phyloP scores from a whole-genome alignment of 139 green algal species.

The Tetratostichococcus sp. region DNA sequence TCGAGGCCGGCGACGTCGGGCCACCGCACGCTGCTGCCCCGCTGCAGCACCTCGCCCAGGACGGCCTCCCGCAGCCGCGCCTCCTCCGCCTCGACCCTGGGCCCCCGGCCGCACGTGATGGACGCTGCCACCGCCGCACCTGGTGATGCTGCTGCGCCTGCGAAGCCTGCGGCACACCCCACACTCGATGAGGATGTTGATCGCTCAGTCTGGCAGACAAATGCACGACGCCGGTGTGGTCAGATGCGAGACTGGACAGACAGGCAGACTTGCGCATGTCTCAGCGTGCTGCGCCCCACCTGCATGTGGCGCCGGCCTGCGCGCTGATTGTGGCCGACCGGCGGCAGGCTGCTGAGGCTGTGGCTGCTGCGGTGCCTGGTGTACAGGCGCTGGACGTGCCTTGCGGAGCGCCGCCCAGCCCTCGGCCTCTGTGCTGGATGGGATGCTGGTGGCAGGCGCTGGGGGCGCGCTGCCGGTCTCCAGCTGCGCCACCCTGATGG shows the following conservation, averaged over 20 bases:
- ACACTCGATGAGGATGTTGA: too few species aligned
- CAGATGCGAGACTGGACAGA: neutral
- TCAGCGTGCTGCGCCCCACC: too few species aligned
- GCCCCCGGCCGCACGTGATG: too few species aligned
- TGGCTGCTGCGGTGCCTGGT: neutral
- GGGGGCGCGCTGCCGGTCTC: neutral
- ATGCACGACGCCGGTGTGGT: neutral
- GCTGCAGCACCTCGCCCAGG: constrained; percentile 61
- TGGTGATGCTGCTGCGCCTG: neutral
- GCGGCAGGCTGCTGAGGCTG: neutral
- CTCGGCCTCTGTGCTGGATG: neutral
- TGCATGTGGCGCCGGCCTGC: too few species aligned
- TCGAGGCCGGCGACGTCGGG: constrained; percentile 65
- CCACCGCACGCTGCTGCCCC: constrained; percentile 48
- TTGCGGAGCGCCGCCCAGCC: neutral
- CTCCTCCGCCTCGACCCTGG: too few species aligned
- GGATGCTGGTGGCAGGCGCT: neutral
- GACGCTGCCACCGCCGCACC: neutral
- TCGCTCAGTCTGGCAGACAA: too few species aligned
- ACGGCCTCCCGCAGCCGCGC: constrained; percentile 46
- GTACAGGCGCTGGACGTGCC: too few species aligned
- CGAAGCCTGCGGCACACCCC: too few species aligned
- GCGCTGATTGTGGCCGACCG: too few species aligned
- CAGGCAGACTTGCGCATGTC: neutral
- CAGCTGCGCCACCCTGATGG: neutral